Base-by-base conservation (phyloP, 768 basidiomycete genomes). In the Podaxis sp. region DNA sequence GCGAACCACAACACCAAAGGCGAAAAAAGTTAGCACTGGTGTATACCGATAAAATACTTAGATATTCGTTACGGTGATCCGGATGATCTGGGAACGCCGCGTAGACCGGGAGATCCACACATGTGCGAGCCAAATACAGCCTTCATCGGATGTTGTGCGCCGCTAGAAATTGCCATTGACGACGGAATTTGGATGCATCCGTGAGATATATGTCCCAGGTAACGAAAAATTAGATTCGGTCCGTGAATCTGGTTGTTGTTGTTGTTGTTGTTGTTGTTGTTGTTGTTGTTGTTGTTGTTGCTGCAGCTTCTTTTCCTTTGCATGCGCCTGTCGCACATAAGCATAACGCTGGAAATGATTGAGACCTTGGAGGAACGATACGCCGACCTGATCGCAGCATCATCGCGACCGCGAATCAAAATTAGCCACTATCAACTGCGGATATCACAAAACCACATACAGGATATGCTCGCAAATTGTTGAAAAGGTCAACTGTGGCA, bases 331-430 rank as follows among this genome's bases (percentile, higher is more conserved):
- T 47, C 93, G 83, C 25, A 91, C 85, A 67, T 93, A 95, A 0
- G 94, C 90, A 61, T 92, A 90, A 2, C 91, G 85, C 68, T 94
- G 92, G 71, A 95, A 96, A 66, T 91, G 89, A 69, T 95, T 96
- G 25, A 96, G 79, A 9, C 83, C 77, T 68, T 90, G 86, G 37
- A 95, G 73, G 69, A 88, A 92, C 56, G 89, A 77, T 18, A 87
- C 81, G 0, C 94, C 93, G 59, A 93, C 83, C 93, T 95, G 67
- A 62, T 55, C 59, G 52, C 38, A 32, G 25, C 47, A 51, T 40
- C 37, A 14, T 42, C 18, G 14, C 35, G 21, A 27, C 55, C 5
- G 10, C 14, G 25, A 10, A 25, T 38, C 52, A 61, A 23, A 61
- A 61, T 54, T 47, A 61, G 59, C 42, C 55, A 36, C 61, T 47